Evolutionary conservation across 257 asterid species (phyloP).

Genomic region (Primulina tabacum): DNA sequence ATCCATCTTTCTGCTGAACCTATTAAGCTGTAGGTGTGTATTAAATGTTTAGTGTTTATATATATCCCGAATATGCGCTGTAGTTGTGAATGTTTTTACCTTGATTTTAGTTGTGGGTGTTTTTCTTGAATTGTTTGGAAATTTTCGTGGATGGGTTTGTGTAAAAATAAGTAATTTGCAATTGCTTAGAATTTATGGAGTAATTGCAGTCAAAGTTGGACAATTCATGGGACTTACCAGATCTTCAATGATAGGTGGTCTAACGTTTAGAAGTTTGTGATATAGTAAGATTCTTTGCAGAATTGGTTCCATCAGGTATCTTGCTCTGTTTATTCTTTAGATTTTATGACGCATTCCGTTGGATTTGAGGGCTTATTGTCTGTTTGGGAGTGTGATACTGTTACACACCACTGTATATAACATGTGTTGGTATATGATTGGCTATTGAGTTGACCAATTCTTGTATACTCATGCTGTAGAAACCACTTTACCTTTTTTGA

Average conservation of each 20-base stretch:
- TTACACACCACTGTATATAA: too few relatives aligned
- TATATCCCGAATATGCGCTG: neutral
- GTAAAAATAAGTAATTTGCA: neutral
- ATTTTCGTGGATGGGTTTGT: neutral
- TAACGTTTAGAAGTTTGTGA: neutral
- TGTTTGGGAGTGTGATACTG: too few relatives aligned
- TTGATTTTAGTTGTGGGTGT: neutral
- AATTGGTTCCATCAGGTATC: too few relatives aligned
- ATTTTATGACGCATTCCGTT: too few relatives aligned
- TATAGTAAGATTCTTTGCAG: neutral
- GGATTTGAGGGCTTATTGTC: too few relatives aligned
- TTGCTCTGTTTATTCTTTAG: too few relatives aligned
- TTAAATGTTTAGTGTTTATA: too few relatives aligned
- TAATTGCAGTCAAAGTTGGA: neutral
- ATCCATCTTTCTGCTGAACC: neutral
- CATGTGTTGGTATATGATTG: too few relatives aligned
- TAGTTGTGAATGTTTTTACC: conserved; percentile 16
- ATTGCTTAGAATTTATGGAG: neutral
- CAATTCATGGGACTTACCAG: neutral
- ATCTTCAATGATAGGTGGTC: neutral
- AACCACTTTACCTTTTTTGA: too few relatives aligned
- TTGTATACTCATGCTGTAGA: too few relatives aligned
- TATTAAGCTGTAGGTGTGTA: neutral
- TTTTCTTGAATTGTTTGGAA: neutral
- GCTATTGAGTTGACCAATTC: too few relatives aligned